Evolutionary conservation across 2,329 filamentous ascomycete species (phyloP).

Genomic region (Botryotinia globosa): DNA sequence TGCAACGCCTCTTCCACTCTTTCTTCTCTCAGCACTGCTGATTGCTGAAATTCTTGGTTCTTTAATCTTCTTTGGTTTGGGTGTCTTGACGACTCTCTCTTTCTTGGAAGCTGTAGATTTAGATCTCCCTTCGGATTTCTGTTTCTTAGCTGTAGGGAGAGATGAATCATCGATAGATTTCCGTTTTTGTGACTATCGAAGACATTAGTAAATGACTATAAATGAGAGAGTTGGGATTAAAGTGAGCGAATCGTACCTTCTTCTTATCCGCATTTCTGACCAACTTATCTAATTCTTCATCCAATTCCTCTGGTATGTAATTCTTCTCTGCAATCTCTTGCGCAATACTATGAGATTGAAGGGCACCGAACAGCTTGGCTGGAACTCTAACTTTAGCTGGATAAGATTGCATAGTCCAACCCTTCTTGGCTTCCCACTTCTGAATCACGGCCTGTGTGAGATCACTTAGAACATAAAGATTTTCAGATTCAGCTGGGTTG

Average conservation of each 20-base stretch:
- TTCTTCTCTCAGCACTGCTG: conserved; percentile 36
- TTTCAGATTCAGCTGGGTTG: conserved; percentile 62
- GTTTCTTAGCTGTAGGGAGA: conserved; percentile 28
- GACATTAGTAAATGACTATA: background rate
- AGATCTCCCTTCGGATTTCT: conserved; percentile 27
- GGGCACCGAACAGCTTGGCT: conserved; percentile 69
- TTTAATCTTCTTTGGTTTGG: conserved; percentile 34
- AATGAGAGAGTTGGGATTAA: conserved; percentile 11
- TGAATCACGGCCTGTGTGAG: conserved; percentile 78
- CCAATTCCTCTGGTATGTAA: conserved; percentile 73
- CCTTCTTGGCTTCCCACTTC: conserved; percentile 80
- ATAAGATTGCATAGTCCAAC: conserved; percentile 82
- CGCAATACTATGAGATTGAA: conserved; percentile 74
- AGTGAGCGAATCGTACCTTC: conserved; percentile 41
- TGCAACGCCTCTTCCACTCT: conserved; percentile 40
- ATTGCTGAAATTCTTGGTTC: conserved; percentile 24
- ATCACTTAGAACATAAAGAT: conserved; percentile 84
- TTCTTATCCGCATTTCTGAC: conserved; percentile 68
- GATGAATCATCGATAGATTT: conserved; percentile 32
- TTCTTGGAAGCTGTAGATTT: conserved; percentile 34
- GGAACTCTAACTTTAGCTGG: conserved; percentile 79
- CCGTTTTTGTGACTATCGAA: conserved; percentile 34
- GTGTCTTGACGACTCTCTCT: conserved; percentile 30
- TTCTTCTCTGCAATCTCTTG: conserved; percentile 84
- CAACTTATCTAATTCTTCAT: conserved; percentile 60